These are phyloP conservation scores for Vishniacozyma victoriae DNA, from an alignment of 768 basidiomycete genomes.

Conservation along the genomic window DNA sequence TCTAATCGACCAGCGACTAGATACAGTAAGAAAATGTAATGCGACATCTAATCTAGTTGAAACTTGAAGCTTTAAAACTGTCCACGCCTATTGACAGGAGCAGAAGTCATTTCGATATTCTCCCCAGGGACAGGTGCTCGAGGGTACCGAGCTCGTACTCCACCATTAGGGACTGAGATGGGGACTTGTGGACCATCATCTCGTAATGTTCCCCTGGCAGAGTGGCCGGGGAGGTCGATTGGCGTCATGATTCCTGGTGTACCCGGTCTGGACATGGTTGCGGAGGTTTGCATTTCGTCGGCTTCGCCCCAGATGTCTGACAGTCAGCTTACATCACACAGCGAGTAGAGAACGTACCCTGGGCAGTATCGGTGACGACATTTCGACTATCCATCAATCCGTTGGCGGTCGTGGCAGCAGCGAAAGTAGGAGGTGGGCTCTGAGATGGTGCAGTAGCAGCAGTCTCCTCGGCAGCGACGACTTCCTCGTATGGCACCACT, in stretches of 20 bases:
- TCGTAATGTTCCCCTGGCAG: background rate
- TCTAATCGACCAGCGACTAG: background rate
- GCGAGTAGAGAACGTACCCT: constrained; percentile 10
- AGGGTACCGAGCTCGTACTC: constrained; percentile 4
- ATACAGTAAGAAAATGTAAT: too few relatives aligned
- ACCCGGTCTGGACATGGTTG: constrained; percentile 9
- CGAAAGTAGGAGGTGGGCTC: constrained; percentile 42
- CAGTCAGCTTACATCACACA: background rate
- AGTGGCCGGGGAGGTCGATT: background rate
- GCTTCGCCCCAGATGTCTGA: constrained; percentile 44
- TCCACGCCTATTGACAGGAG: constrained; percentile 17
- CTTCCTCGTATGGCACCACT: constrained; percentile 65
- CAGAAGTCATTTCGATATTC: constrained; percentile 33
- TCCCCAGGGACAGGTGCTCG: constrained; percentile 16
- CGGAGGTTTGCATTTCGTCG: constrained; percentile 22
- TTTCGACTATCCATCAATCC: constrained; percentile 55
- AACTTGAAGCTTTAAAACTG: background rate
- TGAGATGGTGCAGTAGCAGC: constrained; percentile 36
- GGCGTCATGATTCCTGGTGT: constrained; percentile 19
- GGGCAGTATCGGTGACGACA: constrained; percentile 48
- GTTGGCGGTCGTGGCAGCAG: constrained; percentile 35
- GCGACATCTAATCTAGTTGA: background rate
- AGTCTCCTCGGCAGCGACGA: constrained; percentile 47
- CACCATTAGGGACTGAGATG: background rate
- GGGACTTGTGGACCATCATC: background rate